Base-by-base conservation (phyloP, 768 basidiomycete genomes). In the Mycena polygramma region DNA sequence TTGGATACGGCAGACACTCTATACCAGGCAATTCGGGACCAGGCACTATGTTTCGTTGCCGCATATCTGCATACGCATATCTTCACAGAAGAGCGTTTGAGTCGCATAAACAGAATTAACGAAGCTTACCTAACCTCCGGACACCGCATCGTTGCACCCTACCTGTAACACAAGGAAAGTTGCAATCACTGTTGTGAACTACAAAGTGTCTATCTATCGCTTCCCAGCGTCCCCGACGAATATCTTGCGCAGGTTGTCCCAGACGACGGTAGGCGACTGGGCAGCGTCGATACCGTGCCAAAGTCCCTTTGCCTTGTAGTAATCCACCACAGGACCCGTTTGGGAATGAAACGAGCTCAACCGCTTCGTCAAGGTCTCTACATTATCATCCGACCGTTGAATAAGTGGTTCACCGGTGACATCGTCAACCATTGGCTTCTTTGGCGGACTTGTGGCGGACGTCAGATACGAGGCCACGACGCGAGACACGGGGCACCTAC, bases 301-400 rank as follows among this genome's bases (percentile, higher is more conserved):
- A 57, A 99, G 87, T 45, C 94, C 92, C 78, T 95, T 93, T 69
- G 86, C 85, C 84, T 93, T 95, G 89, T 99, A 99, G 86, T 98
- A 98, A 53, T 95, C 95, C 19, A 95, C 92, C 37, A 99, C 98
- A 36, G 98, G 97, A 2, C 93, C 94, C 17, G 98, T 99, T 83
- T 98, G 96, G 41, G 87, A 80, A 85, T 99, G 98, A 87, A 92
- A 99, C n/a, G 94, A 90, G 4, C 81, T 75, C 66, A 99, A 87
- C 49, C 98, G 93, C 83, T 96, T 98, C 75, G 91, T 89, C 62
- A 99, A 88, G 15, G 97, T 95, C 80, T 98, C 95, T 70, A 96
- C 94, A 74, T 98, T 99, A 84, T 99, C 98, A 81, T 99, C 98
- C 11, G 96, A 96, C 72, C 98, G 93, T 81, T 98, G 97, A 77